phyloP scores from a whole-genome alignment of 306 rosid genomes.

The Arachis stenosperma region DNA sequence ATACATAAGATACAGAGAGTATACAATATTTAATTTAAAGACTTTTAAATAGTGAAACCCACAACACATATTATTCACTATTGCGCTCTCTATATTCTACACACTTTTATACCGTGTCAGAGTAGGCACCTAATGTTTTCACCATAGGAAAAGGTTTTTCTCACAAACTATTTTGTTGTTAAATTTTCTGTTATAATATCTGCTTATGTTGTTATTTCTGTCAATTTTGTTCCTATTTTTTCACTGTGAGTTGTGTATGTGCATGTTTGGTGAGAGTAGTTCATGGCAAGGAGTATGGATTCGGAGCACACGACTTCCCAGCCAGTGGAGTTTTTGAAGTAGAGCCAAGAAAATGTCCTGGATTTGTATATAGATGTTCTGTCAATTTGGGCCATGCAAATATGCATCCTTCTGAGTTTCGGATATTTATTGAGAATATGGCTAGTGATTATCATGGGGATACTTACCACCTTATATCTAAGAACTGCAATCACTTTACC shows the following conservation, averaged over 20 bases:
- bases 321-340: constrained; percentile 97
- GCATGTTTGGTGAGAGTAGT: constrained; percentile 49
- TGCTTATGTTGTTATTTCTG: too few relatives aligned
- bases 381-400: constrained; percentile 57
- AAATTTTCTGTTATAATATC: too few relatives aligned
- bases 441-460: constrained; percentile 91
- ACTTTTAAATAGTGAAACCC: too few relatives aligned
- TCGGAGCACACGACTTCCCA: constrained; percentile 87
- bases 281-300: constrained; percentile 88
- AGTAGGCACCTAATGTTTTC: neutral
- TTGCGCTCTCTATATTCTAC: too few relatives aligned
- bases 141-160: neutral
- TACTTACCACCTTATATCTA: constrained; percentile 88
- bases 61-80: too few relatives aligned
- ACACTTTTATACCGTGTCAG: too few relatives aligned
- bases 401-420: constrained; percentile 63
- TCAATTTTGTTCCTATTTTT: neutral
- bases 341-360: constrained; percentile 88
- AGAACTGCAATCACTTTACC: constrained; percentile 92
- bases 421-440: constrained; percentile 60
- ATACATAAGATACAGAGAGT: too few relatives aligned
- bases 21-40: too few relatives aligned
- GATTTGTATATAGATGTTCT: constrained; percentile 70
- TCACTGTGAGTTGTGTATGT: neutral
- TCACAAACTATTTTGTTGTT: too few relatives aligned